Evolutionary conservation across 768 basidiomycete species (phyloP), one percentile per base, ranked within the genome.

Genomic region (Tricholoma sp.): DNA sequence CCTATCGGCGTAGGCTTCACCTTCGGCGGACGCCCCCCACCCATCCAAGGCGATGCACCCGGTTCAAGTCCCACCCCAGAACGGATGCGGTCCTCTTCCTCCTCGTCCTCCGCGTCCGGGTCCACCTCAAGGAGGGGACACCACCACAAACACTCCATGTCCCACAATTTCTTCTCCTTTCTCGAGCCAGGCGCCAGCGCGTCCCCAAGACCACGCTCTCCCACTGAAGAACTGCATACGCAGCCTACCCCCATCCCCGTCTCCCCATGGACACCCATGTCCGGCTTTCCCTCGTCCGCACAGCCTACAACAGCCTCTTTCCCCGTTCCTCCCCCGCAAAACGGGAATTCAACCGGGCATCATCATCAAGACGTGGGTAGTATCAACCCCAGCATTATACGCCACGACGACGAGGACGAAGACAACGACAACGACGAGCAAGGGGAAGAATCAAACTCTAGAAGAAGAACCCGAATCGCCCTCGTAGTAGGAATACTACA

Each of bases 81-180:
- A 24, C 64, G 59, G 61, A 63, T 67, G 67, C 60, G 64, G 11
- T 61, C 55, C 0, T n/a, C 59, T 6, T 57, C 70, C 0, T 66
- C 72, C 1, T 63, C 75, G 3, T 43, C 41, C 9, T 43, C 41
- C 41, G 41, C 19, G 10, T 21, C 41, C 0, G 46, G 24, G 5
- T 27, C 46, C 0, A 62, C 78, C 3, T 73, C 76, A 9, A 76
- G 84, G 34, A 73, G 88, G 39, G 91, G 91, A 0, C 91, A 93
- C 65, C 88, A 97, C 71, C 94, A 96, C 66, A 93, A 94, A 70
- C 94, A 96, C 70, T 96, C 93, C 0, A 71, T 94, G 10, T 96
- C 94, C 0, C 94, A 97, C 69, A 93, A 91, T 65, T 94, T 97
- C 72, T 96, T 96, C 72, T 94, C 93, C 0, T 97, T 97, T 67